Conservation (phyloP, 352 stramenopile species). For the Plasmopara halstedii region DNA sequence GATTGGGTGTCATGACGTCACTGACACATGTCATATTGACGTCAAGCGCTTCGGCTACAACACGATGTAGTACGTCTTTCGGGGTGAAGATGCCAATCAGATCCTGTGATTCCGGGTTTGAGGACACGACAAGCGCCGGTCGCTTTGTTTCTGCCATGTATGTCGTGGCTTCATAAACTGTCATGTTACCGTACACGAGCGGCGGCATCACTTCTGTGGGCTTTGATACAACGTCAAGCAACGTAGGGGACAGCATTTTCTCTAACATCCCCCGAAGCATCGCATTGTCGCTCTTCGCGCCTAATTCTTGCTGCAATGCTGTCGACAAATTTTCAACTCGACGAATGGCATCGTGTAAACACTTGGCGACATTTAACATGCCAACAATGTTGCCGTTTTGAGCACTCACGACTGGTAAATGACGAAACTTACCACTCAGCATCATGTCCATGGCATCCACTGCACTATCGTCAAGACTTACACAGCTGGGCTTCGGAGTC, state of each 20-base stretch:
- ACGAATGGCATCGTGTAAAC: conserved; percentile 96
- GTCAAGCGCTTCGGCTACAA: conserved; percentile 87
- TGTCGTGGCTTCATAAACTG: conserved; percentile 59
- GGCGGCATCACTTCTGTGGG: conserved; percentile 61
- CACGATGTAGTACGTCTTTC: conserved; percentile 96
- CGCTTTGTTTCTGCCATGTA: conserved; percentile 76
- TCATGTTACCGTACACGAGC: conserved; percentile 63
- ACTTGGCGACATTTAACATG: conserved; percentile 97
- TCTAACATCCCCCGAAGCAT: conserved; percentile 78
- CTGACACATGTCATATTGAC: conserved; percentile 84
- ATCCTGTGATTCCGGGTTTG: conserved; percentile 37
- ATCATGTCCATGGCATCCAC: conserved; percentile 81
- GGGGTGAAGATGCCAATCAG: conserved; percentile 97
- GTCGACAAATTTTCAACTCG: conserved; percentile 90
- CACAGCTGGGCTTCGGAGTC: conserved; percentile 78
- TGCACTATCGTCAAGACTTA: conserved; percentile 75
- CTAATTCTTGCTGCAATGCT: conserved; percentile 71
- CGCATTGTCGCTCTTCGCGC: conserved; percentile 42
- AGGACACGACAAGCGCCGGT: conserved; percentile 64
- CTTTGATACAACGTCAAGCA: conserved; percentile 62
- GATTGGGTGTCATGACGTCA: conserved; percentile 94
- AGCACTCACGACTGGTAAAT: conserved; percentile 92
- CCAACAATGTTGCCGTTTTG: conserved; percentile 86
- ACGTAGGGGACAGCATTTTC: conserved; percentile 80
- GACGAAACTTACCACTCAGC: conserved; percentile 90